Base-by-base conservation (phyloP, 2,329 filamentous ascomycete species). In the Lasiodiplodia hormozganensis region DNA sequence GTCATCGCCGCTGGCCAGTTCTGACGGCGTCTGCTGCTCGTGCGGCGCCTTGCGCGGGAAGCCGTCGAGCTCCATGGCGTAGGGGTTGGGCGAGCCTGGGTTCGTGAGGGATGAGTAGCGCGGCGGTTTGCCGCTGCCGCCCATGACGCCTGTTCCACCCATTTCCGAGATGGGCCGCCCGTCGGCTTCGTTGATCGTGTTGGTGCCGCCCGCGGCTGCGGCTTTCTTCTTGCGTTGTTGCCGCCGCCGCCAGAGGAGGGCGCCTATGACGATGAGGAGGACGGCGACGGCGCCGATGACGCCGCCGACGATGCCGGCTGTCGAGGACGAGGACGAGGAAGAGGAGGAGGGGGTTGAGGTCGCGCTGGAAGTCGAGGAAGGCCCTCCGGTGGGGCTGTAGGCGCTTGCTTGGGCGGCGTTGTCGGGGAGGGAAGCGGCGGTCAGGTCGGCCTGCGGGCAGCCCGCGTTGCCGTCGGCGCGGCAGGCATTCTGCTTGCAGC, bases 401-500 rank as follows among this genome's bases (percentile, higher is more conserved):
- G 70, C 70, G 12, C 65, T 68, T 58, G 74, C 70, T 36, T 74
- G 70, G 8, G 70, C 73, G 4, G 72, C 70, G 51, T 67, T 70
- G 21, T 73, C 72, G 51, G 76, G 56, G 31, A 74, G 75, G 1
- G 40, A 23, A n/a, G 77, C 76, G 8, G 71, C 70, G 7, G 70
- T 65, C 1, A 82, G 72, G 67, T 77, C 73, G 0, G 64, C 73
- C 10, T 68, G 54, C 5, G 73, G 67, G 69, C 81, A 83, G 3
- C 71, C 71, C 2, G 18, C 11, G 40, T 36, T 25, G n/a, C 38
- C 53, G 1, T 36, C 49, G 2, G 62, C 49, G 12, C 70, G 69
- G 70, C 82, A 83, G 18, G 81, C 74, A 58, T 79, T 74, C 1
- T 69, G 71, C 40, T 73, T 76, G 70, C 82, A 82, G 70, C 80